Evolutionary conservation across 2,329 filamentous ascomycete genomes (phyloP), one percentile per base, ranked within the genome.

Genomic region (Penicillium crustosum): DNA sequence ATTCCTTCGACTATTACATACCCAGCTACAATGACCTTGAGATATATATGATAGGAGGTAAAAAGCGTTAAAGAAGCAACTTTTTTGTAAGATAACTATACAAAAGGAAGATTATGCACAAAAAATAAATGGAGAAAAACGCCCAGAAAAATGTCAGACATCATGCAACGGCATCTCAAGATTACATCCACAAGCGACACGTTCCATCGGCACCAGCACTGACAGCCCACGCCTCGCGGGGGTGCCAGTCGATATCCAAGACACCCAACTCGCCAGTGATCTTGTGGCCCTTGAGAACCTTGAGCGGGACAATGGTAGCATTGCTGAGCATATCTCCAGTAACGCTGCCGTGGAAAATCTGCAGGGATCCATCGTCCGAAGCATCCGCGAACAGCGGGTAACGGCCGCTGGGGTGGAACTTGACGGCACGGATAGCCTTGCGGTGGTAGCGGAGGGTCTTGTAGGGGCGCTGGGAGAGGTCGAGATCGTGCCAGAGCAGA

Each of bases 261-360:
- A 97, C 93, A 64, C 94, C 94, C 57, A 99, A 78, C 65, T 92
- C 89, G 70, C 86, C 89, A 70, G 89, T 89, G 3, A 97, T 87
- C 76, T 89, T 90, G 78, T 99, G 94, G 1, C 94, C 94, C 70
- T 86, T 89, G 49, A 99, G 82, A 70, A 96, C 91, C 82, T 97
- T 99, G 62, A 99, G 83, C 9, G 94, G 94, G 51, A 97, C 94
- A 70, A 99, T 96, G 15, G 89, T 95, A 7, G 94, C 93, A 70
- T 96, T 96, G 79, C 96, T 92, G 85, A 99, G 91, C 73, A 96
- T 81, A 73, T 99, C 94, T 60, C 88, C 91, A 31, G 95, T 92
- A 29, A 97, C 93, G 77, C 93, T 96, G 56, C 92, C 93, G 73
- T 97, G 93, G 85, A 97, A 97, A 53, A 99, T 90, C 75, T 99